These are phyloP conservation scores for Agaricus sinodeliciosus DNA, from an alignment of 768 basidiomycete species.

Conservation along the genomic window DNA sequence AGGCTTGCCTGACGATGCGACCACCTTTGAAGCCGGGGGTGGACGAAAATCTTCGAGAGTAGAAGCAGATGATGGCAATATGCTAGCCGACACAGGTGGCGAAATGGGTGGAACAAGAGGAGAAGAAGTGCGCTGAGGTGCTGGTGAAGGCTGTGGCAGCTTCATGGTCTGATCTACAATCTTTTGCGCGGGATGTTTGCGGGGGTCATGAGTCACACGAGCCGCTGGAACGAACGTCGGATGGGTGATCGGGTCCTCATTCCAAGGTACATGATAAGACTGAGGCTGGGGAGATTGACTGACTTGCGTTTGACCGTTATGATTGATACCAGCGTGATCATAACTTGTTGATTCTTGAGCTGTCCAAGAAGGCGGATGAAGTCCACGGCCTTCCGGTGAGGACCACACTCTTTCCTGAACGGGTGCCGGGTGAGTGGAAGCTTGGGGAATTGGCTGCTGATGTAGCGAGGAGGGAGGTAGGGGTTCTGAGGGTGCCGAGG, in stretches of 20 bases:
- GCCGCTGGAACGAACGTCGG: neutral
- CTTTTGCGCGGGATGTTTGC: neutral
- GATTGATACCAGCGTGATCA: neutral
- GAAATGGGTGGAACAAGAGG: neutral
- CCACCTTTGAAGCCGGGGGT: conserved; percentile 9
- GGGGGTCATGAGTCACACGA: neutral
- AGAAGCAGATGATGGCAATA: neutral
- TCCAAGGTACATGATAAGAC: neutral
- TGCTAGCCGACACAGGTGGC: neutral
- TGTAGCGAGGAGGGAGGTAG: neutral
- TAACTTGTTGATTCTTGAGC: conserved; percentile 3
- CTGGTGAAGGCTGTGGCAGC: neutral
- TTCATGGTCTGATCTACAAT: neutral
- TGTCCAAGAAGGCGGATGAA: neutral
- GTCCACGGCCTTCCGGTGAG: neutral
- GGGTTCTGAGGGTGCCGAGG: neutral
- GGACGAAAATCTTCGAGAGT: neutral
- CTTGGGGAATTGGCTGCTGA: neutral
- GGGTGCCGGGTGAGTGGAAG: neutral
- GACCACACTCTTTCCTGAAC: conserved; percentile 4
- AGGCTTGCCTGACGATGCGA: conserved; percentile 32
- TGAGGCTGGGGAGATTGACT: neutral
- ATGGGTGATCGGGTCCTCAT: neutral
- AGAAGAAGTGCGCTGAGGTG: neutral
- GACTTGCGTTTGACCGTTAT: neutral